Evolutionary conservation across 495 filamentous ascomycete species (phyloP), one percentile per base, ranked within the genome.

Genomic region (Talaromyces adpressus): DNA sequence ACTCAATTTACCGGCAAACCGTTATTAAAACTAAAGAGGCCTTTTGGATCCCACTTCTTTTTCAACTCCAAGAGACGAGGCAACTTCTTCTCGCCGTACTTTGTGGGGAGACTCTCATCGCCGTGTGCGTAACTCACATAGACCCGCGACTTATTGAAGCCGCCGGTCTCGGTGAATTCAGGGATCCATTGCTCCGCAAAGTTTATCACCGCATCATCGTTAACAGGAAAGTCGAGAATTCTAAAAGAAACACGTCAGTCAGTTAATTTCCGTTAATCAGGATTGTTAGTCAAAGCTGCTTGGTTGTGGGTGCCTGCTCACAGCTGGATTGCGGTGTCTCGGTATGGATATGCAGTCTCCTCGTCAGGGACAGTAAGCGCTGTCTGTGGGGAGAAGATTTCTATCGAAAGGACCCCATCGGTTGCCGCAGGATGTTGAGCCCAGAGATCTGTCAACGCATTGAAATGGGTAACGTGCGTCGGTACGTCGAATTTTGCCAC

Each of bases 71-170:
- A 30, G 4, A 81, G 67, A 5, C 53, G 57, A 4, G 57, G 65
- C 22, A 61, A 27, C 20, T 61, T 61, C 4, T 2, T 3, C 20
- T 14, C 66, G 1, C 68, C 60, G 27, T 72, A 76, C 11, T 65
- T 45, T 11, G 71, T 64, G 34, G 66, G 71, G 0, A 66, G 64
- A 4, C 54, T 65, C 59, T 81, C 77, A 51, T 81, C 73, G 9
- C 78, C 75, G 49, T 68, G 63, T 12, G 70, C 71, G 59, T 75
- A 80, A 36, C 68, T 75, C 22, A 78, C 69, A 53, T 75, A 78
- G 0, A 63, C 53, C 32, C n/a, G 57, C 22, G 16, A n/a, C 5
- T 52, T 12, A 34, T 58, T 36, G 32, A 36, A 66, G 4, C 62
- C 57, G 11, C 36, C 36, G 4, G 36, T 39, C 12, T 39, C 36